Evolutionary conservation across 2,329 filamentous ascomycete genomes (phyloP), one percentile per base, ranked within the genome.

Genomic region (Sclerotinia spermophila): DNA sequence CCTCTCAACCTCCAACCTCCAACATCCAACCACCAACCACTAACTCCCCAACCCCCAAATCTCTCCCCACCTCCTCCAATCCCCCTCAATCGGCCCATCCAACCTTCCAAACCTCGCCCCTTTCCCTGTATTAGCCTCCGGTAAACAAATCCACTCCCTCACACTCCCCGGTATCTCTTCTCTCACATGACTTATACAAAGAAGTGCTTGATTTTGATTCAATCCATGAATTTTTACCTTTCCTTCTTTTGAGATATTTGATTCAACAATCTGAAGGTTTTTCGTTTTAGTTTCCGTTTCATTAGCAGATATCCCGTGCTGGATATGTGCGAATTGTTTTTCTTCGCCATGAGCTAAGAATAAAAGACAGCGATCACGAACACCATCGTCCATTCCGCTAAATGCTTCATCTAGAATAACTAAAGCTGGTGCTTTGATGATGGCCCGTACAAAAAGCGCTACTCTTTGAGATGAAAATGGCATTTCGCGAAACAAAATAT

Each of bases 141-240:
- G 94, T 42, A 97, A 83, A 79, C 92, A 94, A 66, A 98, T 84
- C 91, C 92, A 98, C 78, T 96, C 89, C 61, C 93, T 83, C 35
- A 97, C 87, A 74, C 90, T 90, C 65, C 90, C 89, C 0, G 96
- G 96, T 15, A 98, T 92, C 80, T 99, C 96, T 76, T 97, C 94
- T 73, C 89, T 90, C 72, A 95, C 86, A 81, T 99, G 96, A 72
- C 93, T 96, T 72, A 98, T 95, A 74, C 94, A 93, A n/a, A 98
- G 86, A 68, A 99, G 82, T 0, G 94, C 94, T 81, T 98, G 95
- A 33, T 87, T 80, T 0, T 88, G 83, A 2, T 85, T 84, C 70
- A 97, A 81, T 0, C 93, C 93, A 1, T 77, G 78, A 6, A 95
- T 81, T 33, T 81, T 83, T 1, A 88, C 83, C 2, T 79, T 78